These are phyloP conservation scores for Brassica cretica DNA, from an alignment of 345 rosid species.

Conservation along the genomic window DNA sequence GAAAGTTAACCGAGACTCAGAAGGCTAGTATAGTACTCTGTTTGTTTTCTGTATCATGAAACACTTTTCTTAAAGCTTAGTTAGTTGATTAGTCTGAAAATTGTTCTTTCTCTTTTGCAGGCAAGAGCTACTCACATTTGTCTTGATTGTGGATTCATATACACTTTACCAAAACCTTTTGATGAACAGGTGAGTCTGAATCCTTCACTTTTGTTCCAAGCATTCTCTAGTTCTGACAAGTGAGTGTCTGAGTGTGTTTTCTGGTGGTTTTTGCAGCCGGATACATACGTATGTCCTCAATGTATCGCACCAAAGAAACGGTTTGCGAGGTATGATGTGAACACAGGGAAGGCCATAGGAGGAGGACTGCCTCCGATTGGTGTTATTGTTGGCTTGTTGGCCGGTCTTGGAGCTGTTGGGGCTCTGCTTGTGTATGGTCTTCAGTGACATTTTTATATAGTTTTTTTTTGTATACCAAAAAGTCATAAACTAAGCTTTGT, in stretches of 20 bases:
- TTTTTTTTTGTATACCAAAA: neutral
- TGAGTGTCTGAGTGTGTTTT: neutral
- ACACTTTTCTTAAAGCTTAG: neutral
- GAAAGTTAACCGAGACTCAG: slow-evolving; percentile 86
- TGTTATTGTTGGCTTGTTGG: slow-evolving; percentile 74
- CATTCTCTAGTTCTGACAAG: neutral
- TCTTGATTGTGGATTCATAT: slow-evolving; percentile 92
- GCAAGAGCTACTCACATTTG: slow-evolving; percentile 93
- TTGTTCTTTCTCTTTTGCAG: slow-evolving; percentile 47
- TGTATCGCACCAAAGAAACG: slow-evolving; percentile 92
- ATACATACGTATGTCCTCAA: slow-evolving; percentile 82
- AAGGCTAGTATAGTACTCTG: slow-evolving; percentile 52
- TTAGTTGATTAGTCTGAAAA: neutral
- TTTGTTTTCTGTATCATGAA: neutral
- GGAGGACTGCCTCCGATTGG: slow-evolving; percentile 95
- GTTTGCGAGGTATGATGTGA: slow-evolving; percentile 77
- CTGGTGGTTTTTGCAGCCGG: slow-evolving; percentile 56
- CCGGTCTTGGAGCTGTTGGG: slow-evolving; percentile 81
- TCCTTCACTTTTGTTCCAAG: neutral
- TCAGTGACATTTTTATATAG: slow-evolving; percentile 44
- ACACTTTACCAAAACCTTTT: slow-evolving; percentile 69
- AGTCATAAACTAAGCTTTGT: neutral
- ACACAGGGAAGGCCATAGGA: slow-evolving; percentile 83
- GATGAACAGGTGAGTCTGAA: slow-evolving; percentile 68
- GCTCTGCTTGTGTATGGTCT: slow-evolving; percentile 93